A percentile compares a stretch with the other conserved stretches of the same genome.
Conservation (phyloP, 1,284 basidiomycete genomes). For the Entoloma clypeatum region DNA sequence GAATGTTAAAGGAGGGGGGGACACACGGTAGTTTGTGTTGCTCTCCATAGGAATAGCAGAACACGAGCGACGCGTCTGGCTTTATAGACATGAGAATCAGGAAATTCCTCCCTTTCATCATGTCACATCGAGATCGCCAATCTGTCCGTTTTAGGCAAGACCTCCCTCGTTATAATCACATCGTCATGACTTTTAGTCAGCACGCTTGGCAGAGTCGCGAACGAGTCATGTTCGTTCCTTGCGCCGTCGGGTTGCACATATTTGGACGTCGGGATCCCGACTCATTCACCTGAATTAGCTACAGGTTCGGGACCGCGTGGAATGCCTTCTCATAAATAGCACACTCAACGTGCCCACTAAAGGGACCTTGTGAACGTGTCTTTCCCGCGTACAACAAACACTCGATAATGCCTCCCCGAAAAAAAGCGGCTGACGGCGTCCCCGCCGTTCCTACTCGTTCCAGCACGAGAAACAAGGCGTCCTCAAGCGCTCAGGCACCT, state of each 20-base stretch:
- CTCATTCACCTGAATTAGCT: conserved; percentile 13
- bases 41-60: no score
- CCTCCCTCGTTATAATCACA: conserved; percentile 31
- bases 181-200: no score
- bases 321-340: conserved; percentile 8
- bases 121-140: conserved; percentile 20
- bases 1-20: not conserved
- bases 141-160: conserved; percentile 12
- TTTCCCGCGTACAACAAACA: no score
- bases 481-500: conserved; percentile 17
- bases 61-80: conserved; percentile 3
- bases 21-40: conserved; percentile 1
- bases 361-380: no score
- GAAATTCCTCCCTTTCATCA: conserved; percentile 15
- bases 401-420: conserved; percentile 36
- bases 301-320: conserved; percentile 11
- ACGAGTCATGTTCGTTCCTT: conserved; percentile 4
- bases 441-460: conserved; percentile 29
- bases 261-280: conserved; percentile 16
- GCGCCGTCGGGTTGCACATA: conserved; percentile 11
- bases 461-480: conserved; percentile 27
- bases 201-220: no score
- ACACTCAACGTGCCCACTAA: conserved; percentile 14
- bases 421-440: conserved; percentile 27
- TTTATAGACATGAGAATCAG: conserved; percentile 19